Evolutionary conservation across 208 protist genomes (phyloP).

Genomic region (Wallacemonas sp.): DNA sequence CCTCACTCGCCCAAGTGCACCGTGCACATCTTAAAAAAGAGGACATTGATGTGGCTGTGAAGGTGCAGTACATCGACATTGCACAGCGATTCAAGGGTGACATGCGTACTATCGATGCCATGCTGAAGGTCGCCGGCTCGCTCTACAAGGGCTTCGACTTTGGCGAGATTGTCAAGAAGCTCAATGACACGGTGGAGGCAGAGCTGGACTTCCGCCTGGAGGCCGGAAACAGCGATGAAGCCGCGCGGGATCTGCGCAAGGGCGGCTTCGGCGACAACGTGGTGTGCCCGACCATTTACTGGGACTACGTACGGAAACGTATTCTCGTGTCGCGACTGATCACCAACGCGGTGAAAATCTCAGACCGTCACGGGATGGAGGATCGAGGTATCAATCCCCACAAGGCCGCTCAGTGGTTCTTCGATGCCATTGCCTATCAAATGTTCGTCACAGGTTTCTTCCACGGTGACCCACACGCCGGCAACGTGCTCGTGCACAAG

Average conservation of each 20-base stretch:
- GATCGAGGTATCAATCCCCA: slow-evolving; percentile 50
- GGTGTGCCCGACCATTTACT: slow-evolving; percentile 63
- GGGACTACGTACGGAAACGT: slow-evolving; percentile 58
- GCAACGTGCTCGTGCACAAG: slow-evolving; percentile 92
- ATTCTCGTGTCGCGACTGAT: slow-evolving; percentile 80
- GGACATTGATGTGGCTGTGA: slow-evolving; percentile 92
- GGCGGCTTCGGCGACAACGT: slow-evolving; percentile 76
- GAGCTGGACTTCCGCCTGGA: slow-evolving; percentile 96
- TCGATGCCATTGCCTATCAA: slow-evolving; percentile 91
- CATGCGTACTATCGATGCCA: slow-evolving; percentile 84
- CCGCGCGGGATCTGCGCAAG: slow-evolving; percentile 61
- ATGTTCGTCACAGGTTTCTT: slow-evolving; percentile 95
- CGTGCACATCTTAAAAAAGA: slow-evolving; percentile 55
- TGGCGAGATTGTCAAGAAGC: slow-evolving; percentile 78
- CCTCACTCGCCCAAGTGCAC: slow-evolving; percentile 92
- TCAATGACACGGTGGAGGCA: slow-evolving; percentile 83
- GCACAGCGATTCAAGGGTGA: slow-evolving; percentile 84
- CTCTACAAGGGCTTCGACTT: slow-evolving; percentile 90
- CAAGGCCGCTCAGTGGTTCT: slow-evolving; percentile 67
- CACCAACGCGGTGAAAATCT: slow-evolving; percentile 71
- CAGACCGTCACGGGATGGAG: slow-evolving; percentile 61
- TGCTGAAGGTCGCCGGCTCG: slow-evolving; percentile 64
- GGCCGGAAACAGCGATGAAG: slow-evolving; percentile 87
- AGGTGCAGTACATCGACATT: slow-evolving; percentile 94
- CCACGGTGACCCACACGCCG: slow-evolving; percentile 94